Evolutionary conservation across 2,329 filamentous ascomycete species (phyloP).

Genomic region (Leptosphaerulina australis): DNA sequence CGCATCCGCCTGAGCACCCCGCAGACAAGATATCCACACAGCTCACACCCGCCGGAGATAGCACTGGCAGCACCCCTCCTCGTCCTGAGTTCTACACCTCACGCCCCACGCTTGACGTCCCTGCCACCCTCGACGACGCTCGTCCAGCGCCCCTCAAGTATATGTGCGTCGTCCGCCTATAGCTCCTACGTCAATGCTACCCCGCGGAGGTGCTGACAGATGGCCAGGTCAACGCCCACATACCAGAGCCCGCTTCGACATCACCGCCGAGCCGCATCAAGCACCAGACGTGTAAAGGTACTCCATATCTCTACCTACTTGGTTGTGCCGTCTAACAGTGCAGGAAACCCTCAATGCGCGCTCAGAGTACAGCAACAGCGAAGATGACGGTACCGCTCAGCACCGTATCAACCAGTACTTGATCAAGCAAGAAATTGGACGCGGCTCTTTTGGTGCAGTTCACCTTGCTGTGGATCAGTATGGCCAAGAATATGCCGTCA

Average conservation of each 20-base stretch:
- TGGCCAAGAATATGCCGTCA: constrained; percentile 92
- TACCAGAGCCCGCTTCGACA: constrained; percentile 70
- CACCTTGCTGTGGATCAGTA: constrained; percentile 89
- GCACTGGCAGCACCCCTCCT: neutral
- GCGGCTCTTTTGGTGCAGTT: constrained; percentile 92
- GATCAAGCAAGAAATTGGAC: constrained; percentile 94
- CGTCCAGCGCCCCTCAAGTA: constrained; percentile 56
- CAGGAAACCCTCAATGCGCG: constrained; percentile 91
- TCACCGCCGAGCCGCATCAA: constrained; percentile 66
- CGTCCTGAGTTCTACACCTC: constrained; percentile 48
- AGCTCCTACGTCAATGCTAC: constrained; percentile 19
- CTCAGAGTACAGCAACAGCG: constrained; percentile 84
- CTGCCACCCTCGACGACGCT: constrained; percentile 44
- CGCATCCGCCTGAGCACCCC: constrained; percentile 10
- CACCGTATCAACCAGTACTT: constrained; percentile 94
- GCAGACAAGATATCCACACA: constrained; percentile 1
- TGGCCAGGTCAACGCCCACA: constrained; percentile 60
- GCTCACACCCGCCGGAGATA: constrained; percentile 1
- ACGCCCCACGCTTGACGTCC: constrained; percentile 57
- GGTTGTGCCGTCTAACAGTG: neutral
- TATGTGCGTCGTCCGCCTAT: constrained; percentile 50
- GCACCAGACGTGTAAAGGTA: constrained; percentile 68
- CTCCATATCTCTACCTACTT: constrained; percentile 1
- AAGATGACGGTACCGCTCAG: constrained; percentile 78
- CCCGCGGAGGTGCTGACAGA: constrained; percentile 36